Base-by-base conservation (phyloP, 2,329 filamentous ascomycete species). In the Diplocarpon mali region DNA sequence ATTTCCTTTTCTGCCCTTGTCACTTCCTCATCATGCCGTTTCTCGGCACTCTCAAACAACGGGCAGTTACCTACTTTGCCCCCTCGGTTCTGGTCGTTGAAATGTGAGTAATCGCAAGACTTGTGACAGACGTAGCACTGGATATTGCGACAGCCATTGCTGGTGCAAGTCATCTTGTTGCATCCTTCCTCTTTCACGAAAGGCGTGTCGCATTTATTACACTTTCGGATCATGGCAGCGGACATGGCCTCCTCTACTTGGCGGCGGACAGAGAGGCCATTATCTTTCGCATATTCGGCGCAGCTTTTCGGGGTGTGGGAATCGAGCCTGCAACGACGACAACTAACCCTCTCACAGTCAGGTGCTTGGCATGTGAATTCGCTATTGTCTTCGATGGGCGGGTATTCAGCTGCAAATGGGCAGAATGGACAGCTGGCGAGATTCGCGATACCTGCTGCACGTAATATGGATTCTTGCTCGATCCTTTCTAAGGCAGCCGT, bases 161-260 rank as follows among this genome's bases (percentile, higher is more conserved):
- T 71, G 0, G 74, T 68, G 61, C 87, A 94, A 0, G 62, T 71
- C 75, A 94, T 85, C 64, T 89, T 89, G 65, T 93, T 93, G 66
- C 87, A 94, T 2, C 87, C 87, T 28, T 67, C 61, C 30, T 80
- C 74, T 59, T 93, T 94, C 60, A 93, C 73, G 55, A 90, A 92
- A 0, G 80, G 77, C 2, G 52, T 58, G 62, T 57, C 57, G 67
- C 75, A 79, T 52, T 72, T 71, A 54, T 85, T 86, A 68, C 87
- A 94, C 24, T 69, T 77, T 15, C 87, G 75, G 43, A 93, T 83
- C 53, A 93, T 57, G 1, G 87, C 87, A 13, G 74, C 72, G 2
- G 83, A 86, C 83, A 89, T 90, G 15, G 85, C 86, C 60, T 94
- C 86, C 61, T 94, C 87, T 27, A 93, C 76, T 3, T 69, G 63